Percentiles rank a stretch among this genome's conserved stretches.
These are phyloP conservation scores for Ceratocystis alfenasii DNA, from an alignment of 2,329 filamentous ascomycete species.

Conservation along the genomic window DNA sequence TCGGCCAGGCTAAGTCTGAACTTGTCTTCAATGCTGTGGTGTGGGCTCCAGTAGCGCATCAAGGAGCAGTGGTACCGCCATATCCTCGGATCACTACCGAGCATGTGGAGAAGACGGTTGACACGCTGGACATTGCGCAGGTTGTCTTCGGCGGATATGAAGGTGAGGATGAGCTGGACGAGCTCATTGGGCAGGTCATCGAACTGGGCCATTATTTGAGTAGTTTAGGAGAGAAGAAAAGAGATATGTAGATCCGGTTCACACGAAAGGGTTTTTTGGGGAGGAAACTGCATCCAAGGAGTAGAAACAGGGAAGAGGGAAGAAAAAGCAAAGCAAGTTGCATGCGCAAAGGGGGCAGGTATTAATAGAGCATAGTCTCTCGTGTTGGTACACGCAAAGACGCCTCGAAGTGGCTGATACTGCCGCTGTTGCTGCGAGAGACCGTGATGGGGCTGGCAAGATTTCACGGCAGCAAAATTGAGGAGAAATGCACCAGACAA, in stretches of 20 bases:
- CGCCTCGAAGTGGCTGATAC: background rate
- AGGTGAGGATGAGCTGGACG: slow-evolving; percentile 62
- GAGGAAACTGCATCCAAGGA: background rate
- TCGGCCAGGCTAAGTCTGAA: slow-evolving; percentile 40
- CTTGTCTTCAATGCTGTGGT: slow-evolving; percentile 49
- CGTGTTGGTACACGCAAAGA: background rate
- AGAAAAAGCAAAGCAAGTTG: background rate
- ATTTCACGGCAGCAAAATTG: no score
- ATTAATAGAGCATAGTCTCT: slow-evolving; percentile 3
- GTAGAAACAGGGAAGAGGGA: background rate
- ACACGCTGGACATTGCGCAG: slow-evolving; percentile 40
- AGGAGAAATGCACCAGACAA: no score
- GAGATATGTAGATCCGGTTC: background rate
- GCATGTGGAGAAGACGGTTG: slow-evolving; percentile 50
- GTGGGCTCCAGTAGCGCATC: slow-evolving; percentile 64
- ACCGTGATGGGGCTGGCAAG: background rate
- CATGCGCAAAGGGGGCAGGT: background rate
- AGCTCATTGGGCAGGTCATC: slow-evolving; percentile 67
- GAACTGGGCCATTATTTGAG: slow-evolving; percentile 11
- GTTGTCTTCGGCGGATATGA: slow-evolving; percentile 45
- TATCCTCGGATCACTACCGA: slow-evolving; percentile 60
- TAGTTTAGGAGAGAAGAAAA: background rate
- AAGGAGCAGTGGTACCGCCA: slow-evolving; percentile 66
- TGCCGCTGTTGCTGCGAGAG: background rate
- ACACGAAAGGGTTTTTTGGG: background rate